phyloP scores from a whole-genome alignment of 805 yeast genomes.

The Sugiyamaella lignohabitans region DNA sequence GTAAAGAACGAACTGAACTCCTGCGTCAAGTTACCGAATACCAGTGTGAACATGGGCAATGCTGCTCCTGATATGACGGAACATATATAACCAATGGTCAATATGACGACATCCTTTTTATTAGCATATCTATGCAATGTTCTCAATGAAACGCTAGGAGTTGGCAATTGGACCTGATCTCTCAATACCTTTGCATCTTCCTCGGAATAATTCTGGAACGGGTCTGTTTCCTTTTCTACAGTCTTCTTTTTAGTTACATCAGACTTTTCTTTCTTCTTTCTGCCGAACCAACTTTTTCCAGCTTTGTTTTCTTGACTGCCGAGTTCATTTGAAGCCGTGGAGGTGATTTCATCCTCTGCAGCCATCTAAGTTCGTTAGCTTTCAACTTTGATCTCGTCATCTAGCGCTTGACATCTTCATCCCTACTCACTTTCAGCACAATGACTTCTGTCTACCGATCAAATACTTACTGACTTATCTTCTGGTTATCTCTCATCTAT shows the following conservation, averaged over 20 bases:
- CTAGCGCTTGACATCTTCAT: too few species aligned
- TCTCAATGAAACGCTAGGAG: slow-evolving; percentile 22
- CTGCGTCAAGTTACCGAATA: slow-evolving; percentile 36
- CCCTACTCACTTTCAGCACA: too few species aligned
- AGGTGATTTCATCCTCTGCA: too few species aligned
- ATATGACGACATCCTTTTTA: slow-evolving; percentile 25
- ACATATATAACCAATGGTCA: slow-evolving; percentile 28
- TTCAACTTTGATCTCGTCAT: too few species aligned
- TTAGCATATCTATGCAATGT: slow-evolving; percentile 34
- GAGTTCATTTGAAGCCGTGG: too few species aligned
- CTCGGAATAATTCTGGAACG: slow-evolving; percentile 24
- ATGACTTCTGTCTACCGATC: too few species aligned
- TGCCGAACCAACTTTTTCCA: not conserved
- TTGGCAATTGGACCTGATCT: slow-evolving; percentile 26
- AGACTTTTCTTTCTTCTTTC: not conserved
- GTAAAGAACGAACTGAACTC: slow-evolving; percentile 31
- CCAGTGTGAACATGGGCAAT: slow-evolving; percentile 36
- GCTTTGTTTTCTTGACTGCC: too few species aligned
- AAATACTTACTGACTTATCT: too few species aligned
- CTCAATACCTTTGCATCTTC: slow-evolving; percentile 31
- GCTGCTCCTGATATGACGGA: slow-evolving; percentile 36
- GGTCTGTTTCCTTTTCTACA: slow-evolving; percentile 21
- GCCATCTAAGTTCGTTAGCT: too few species aligned
- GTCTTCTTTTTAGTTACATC: not conserved
- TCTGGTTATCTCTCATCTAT: too few species aligned